A percentile compares a stretch with the other conserved stretches of the same genome.
Evolutionary conservation across 192 early-diverging fungal genomes (phyloP).

Genomic region (Entomortierella parvispora): DNA sequence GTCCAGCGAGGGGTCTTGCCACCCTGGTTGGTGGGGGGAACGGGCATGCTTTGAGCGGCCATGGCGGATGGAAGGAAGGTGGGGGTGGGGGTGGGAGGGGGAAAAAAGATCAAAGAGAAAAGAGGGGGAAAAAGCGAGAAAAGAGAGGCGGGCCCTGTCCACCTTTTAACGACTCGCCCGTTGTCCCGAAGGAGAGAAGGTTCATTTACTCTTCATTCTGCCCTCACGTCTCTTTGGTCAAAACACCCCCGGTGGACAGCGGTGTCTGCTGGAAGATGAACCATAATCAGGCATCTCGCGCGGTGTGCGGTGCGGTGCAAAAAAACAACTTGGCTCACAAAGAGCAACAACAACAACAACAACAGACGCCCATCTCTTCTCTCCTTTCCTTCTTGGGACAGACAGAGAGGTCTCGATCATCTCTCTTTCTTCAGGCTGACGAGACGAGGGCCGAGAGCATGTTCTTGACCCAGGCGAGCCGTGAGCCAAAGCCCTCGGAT

Average conservation of each 20-base stretch:
- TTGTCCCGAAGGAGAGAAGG: conserved; percentile 3
- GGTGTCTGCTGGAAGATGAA: neutral
- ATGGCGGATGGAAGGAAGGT: conserved; percentile 2
- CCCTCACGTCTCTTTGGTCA: neutral
- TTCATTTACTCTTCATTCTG: too few species aligned
- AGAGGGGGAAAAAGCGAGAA: conserved; percentile 16
- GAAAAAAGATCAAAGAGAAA: neutral
- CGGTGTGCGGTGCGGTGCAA: neutral
- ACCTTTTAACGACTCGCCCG: neutral
- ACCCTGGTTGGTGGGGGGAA: conserved; percentile 27
- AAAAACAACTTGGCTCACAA: conserved; percentile 4
- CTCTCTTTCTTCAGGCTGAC: too few species aligned
- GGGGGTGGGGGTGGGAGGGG: neutral
- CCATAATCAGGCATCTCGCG: neutral
- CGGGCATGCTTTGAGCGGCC: conserved; percentile 44
- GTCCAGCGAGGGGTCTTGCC: conserved; percentile 44
- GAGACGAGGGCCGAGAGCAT: too few species aligned
- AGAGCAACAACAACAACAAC: too few species aligned
- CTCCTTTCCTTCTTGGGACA: neutral
- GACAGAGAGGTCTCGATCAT: too few species aligned
- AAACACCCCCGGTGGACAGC: neutral
- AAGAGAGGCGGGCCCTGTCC: conserved; percentile 2
- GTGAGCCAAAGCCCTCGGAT: too few species aligned
- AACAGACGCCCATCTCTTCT: conserved; percentile 15
- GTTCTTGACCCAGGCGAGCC: too few species aligned